Evolutionary conservation across 202 grass and related monocot species (phyloP).

Genomic region (Panicum hallii): DNA sequence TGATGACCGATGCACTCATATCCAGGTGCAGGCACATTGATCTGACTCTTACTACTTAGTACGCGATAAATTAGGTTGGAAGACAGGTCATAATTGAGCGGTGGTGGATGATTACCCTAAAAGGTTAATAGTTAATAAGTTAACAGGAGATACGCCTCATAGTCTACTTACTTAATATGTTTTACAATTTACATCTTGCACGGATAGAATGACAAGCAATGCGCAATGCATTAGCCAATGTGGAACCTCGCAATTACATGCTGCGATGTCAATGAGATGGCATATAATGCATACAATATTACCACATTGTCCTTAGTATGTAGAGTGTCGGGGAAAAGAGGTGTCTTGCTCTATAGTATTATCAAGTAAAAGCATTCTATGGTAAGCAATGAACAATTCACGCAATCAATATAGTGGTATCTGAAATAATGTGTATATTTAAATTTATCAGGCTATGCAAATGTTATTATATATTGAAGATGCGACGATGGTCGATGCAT

Average conservation of each 20-base stretch:
- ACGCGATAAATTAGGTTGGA: not conserved
- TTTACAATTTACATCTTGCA: too few relatives aligned
- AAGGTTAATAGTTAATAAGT: not conserved
- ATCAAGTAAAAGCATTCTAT: too few relatives aligned
- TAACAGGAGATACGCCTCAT: not conserved
- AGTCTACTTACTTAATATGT: not conserved
- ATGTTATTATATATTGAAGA: too few relatives aligned
- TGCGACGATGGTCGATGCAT: too few relatives aligned
- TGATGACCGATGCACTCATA: not conserved
- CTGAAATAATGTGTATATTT: too few relatives aligned
- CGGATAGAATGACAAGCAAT: too few relatives aligned
- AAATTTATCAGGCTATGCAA: too few relatives aligned
- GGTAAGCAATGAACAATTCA: too few relatives aligned
- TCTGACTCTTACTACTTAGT: not conserved
- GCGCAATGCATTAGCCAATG: not conserved
- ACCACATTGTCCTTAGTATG: not conserved
- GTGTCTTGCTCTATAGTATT: too few relatives aligned
- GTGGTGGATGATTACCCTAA: not conserved
- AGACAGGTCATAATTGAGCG: not conserved
- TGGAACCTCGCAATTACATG: too few relatives aligned
- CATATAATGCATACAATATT: not conserved
- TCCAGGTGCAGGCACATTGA: not conserved
- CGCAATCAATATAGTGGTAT: too few relatives aligned
- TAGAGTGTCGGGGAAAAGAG: too few relatives aligned
- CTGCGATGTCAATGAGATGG: not conserved